Percentiles rank a stretch among this genome's conserved stretches.
Evolutionary conservation across 805 yeast species (phyloP).

Genomic region (Candida piceae): DNA sequence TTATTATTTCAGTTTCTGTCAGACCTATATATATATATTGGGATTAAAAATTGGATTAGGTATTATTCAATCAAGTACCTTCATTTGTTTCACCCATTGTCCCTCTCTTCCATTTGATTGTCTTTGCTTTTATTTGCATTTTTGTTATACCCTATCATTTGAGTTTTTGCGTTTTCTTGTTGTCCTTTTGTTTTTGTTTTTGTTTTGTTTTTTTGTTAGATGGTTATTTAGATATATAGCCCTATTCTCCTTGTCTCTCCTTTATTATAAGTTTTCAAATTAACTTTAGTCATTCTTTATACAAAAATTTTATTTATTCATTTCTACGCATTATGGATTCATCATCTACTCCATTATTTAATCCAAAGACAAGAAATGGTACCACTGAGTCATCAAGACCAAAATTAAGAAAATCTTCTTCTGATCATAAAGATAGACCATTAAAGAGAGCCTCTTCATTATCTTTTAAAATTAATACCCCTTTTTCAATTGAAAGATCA

Average conservation of each 20-base stretch:
- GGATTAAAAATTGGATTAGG: too few relatives aligned
- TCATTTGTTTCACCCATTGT: neutral
- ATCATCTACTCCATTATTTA: neutral
- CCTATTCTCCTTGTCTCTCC: neutral
- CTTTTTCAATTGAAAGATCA: conserved; percentile 2
- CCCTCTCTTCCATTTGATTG: neutral
- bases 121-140: neutral
- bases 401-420: conserved; percentile 9
- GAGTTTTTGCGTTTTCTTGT: neutral
- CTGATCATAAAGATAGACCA: conserved; percentile 24
- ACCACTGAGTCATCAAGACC: neutral
- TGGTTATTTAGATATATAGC: neutral
- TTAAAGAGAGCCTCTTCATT: conserved; percentile 27
- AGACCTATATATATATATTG: too few relatives aligned
- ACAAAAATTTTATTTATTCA: neutral
- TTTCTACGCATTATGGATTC: neutral
- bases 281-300: conserved; percentile 12
- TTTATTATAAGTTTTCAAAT: too few relatives aligned
- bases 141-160: neutral
- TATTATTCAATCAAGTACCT: neutral
- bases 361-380: conserved; percentile 1
- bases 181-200: neutral
- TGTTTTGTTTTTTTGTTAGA: neutral
- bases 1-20: too few relatives aligned
- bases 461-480: conserved; percentile 11